These are phyloP conservation scores for Phanerochaete carnosa DNA, from an alignment of 768 basidiomycete species.

Conservation along the genomic window DNA sequence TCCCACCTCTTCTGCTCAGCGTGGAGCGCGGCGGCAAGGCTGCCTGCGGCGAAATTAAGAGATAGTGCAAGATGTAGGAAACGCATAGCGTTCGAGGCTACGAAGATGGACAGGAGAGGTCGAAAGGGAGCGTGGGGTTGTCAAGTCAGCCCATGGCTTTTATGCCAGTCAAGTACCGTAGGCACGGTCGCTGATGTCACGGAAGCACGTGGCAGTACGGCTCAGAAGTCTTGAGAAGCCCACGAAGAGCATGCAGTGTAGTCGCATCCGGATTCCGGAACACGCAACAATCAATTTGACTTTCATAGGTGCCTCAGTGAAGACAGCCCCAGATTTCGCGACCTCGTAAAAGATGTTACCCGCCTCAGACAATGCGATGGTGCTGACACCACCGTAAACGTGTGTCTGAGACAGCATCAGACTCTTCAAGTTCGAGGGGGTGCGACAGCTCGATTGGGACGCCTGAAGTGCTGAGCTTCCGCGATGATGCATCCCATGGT, in stretches of 20 bases:
- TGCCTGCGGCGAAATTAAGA: not conserved
- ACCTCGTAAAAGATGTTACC: not conserved
- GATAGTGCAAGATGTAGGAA: not conserved
- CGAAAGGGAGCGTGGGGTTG: not conserved
- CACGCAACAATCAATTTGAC: not conserved
- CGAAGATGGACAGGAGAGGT: not conserved
- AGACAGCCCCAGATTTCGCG: not conserved
- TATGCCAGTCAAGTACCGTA: not conserved
- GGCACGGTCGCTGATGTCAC: not conserved
- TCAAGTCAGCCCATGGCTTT: not conserved
- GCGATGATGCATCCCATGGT: not conserved
- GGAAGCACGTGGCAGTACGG: not conserved
- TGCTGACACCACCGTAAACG: not conserved
- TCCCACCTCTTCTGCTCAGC: not conserved
- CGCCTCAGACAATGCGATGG: not conserved
- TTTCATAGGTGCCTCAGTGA: not conserved
- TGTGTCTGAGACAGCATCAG: not conserved
- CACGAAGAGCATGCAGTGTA: not conserved
- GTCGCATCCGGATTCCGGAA: not conserved
- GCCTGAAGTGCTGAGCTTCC: not conserved
- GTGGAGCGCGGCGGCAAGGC: not conserved
- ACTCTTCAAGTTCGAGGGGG: not conserved
- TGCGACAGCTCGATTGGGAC: not conserved
- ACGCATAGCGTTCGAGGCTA: not conserved
- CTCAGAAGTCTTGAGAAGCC: not conserved